phyloP scores from a whole-genome alignment of 129 eudicot genomes.

The Saposhnikovia divaricata region DNA sequence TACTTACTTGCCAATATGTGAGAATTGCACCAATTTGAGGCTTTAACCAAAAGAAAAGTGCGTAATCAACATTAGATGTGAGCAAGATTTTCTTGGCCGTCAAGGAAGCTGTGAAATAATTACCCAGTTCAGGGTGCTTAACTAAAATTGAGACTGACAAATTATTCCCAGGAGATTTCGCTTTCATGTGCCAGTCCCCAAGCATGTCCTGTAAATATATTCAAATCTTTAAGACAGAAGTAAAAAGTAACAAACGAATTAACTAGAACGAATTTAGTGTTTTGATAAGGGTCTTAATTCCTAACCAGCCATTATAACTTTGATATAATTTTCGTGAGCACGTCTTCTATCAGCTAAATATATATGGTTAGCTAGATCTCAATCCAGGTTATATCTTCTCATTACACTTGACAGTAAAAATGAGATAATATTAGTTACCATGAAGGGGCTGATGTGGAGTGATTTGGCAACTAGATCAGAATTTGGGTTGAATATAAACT shows the following conservation, averaged over 20 bases:
- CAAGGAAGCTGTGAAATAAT: background rate
- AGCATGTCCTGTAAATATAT: background rate
- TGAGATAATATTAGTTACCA: background rate
- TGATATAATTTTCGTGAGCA: too few relatives aligned
- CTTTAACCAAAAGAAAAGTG: background rate
- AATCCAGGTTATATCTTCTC: too few relatives aligned
- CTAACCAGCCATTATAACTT: too few relatives aligned
- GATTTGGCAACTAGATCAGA: background rate
- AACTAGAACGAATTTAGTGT: too few relatives aligned
- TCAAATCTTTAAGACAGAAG: too few relatives aligned
- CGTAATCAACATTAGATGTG: background rate
- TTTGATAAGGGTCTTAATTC: too few relatives aligned
- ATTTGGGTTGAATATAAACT: slow-evolving; percentile 3
- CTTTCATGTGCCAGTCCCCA: background rate
- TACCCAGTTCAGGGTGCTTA: background rate
- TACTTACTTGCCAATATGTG: slow-evolving; percentile 5
- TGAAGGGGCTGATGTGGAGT: background rate
- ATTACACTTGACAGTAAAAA: too few relatives aligned
- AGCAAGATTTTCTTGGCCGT: background rate
- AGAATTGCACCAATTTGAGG: slow-evolving; percentile 1
- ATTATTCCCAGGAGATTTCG: background rate
- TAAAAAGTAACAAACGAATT: too few relatives aligned
- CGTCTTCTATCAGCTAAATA: too few relatives aligned
- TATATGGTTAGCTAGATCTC: too few relatives aligned
- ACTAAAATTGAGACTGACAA: background rate